These are phyloP conservation scores for barley (Hordeum vulgare) DNA, from an alignment of 176 grass and related monocot species.

Conservation along the genomic window MorexV3_pseudomolecules_assembly NC_058523.1:554554879-554555378, in stretches of 20 bases:
- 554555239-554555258: neutral
- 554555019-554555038: neutral
- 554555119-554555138: conserved; percentile 99
- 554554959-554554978: conserved; percentile 15
- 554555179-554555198: conserved; percentile 6
- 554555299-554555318: neutral
- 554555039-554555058: neutral
- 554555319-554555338: neutral
- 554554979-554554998: neutral
- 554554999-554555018: neutral
- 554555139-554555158: conserved; percentile 80
- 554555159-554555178: conserved; percentile 85
- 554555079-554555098: neutral
- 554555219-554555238: neutral
- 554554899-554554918: conserved; percentile 82
- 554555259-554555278: neutral
- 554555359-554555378: conserved; percentile 90
- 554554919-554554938: conserved; percentile 89
- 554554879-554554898: conserved; percentile 94
- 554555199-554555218: neutral
- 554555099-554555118: conserved; percentile 23
- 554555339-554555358: conserved; percentile 67
- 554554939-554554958: conserved; percentile 48
- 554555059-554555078: neutral
- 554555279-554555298: neutral